phyloP scores from a whole-genome alignment of 371 early-diverging fungal species.

The Entomophthora muscae region DNA sequence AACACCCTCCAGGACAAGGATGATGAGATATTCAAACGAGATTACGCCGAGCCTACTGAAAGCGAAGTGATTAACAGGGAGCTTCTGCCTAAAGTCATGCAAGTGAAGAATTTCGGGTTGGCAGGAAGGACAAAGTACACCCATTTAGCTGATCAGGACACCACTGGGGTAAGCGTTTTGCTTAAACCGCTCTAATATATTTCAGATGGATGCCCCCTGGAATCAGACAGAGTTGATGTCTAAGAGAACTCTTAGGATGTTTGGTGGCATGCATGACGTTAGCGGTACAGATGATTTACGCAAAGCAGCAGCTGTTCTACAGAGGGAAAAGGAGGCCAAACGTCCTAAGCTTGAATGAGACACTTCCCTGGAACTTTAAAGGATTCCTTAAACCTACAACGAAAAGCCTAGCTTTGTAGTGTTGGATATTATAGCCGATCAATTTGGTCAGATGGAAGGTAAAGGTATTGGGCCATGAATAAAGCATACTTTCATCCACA shows the following conservation, averaged over 20 bases:
- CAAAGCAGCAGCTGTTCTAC: not conserved
- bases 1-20: conserved; percentile 23
- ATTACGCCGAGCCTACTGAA: conserved; percentile 53
- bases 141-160: conserved; percentile 71
- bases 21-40: conserved; percentile 39
- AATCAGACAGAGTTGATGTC: not conserved
- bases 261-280: not conserved
- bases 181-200: not conserved
- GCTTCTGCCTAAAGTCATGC: conserved; percentile 67
- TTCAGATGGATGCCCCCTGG: not conserved
- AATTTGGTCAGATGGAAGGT: too few relatives aligned
- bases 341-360: not conserved
- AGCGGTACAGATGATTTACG: not conserved
- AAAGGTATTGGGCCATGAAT: too few relatives aligned
- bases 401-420: too few relatives aligned
- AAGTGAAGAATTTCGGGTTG: conserved; percentile 77
- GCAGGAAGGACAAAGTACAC: conserved; percentile 79
- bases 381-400: too few relatives aligned
- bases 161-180: conserved; percentile 15
- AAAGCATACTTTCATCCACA: too few relatives aligned
- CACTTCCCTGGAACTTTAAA: too few relatives aligned
- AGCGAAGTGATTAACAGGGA: conserved; percentile 49
- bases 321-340: not conserved
- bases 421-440: too few relatives aligned
- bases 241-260: not conserved